Evolutionary conservation across 371 early-diverging fungal genomes (phyloP), one percentile per base, ranked within the genome.

Genomic region (Mortierella sp.): DNA sequence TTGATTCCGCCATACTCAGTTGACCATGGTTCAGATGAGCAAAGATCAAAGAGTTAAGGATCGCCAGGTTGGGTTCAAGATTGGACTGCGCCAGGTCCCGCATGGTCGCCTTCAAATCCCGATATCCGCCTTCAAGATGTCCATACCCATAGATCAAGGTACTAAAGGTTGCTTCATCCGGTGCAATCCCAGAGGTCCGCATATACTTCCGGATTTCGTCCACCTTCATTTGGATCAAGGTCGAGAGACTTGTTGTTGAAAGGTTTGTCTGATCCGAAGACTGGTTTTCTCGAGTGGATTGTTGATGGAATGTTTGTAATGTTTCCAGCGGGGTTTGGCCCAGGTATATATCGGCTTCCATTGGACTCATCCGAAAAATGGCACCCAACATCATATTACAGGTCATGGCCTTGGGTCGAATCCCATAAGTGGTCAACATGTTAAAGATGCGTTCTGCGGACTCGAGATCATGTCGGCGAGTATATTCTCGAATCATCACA

Each of bases 401-500:
- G 16, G 77, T 72, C 21, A 77, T 11, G 0, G 72, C 62, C 45
- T 56, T 64, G 15, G 72, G 66, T 18, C 19, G 47, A 29, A 77
- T 64, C 51, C 69, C 45, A 56, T 77, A 72, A 57, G 68, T 69
- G 44, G 53, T 50, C 56, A 68, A 51, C 62, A 77, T 51, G 14
- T 68, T 50, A 65, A 72, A 77, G 37, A 77, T 68, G 64, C 77
- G 37, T 18, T 68, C 69, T 18, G 62, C 68, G 0, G 68, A 23
- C 12, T 14, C 16, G 37, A 68, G 68, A 14, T 77, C 72, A 25
- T 48, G 44, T 28, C 72, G 51, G 0, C 77, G 64, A 7, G 56
- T 52, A 29, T 77, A 77, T 62, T 77, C 77, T 43, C 77, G 64
- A 30, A 72, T 64, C 69, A 77, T 72, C 6, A 77, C 59, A 48